Evolutionary conservation across 2,329 filamentous ascomycete species (phyloP).

Genomic region (Helotiales sp.): DNA sequence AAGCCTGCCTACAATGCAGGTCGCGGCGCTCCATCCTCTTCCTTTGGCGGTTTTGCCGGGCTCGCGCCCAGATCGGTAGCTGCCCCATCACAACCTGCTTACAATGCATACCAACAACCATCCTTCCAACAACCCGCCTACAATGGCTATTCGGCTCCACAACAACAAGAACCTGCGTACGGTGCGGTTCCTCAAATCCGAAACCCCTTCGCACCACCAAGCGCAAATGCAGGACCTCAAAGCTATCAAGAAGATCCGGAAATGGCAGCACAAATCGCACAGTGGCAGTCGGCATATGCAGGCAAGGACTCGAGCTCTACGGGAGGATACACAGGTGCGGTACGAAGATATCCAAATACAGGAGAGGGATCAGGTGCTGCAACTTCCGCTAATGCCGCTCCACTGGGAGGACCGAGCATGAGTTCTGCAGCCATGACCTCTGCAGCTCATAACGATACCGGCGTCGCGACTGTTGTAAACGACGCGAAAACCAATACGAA

Average conservation of each 20-base stretch:
- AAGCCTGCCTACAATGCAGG: slow-evolving; percentile 31
- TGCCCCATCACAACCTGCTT: slow-evolving; percentile 26
- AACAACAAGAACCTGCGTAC: slow-evolving; percentile 39
- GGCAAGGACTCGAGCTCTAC: slow-evolving; percentile 53
- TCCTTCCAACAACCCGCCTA: slow-evolving; percentile 26
- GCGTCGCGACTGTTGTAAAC: slow-evolving; percentile 41
- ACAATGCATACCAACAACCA: slow-evolving; percentile 32
- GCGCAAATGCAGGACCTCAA: slow-evolving; percentile 35
- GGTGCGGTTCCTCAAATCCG: slow-evolving; percentile 66
- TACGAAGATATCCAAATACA: slow-evolving; percentile 35
- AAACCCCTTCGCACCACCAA: slow-evolving; percentile 74
- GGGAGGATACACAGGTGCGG: slow-evolving; percentile 32
- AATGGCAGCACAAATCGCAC: slow-evolving; percentile 86
- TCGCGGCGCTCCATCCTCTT: slow-evolving; percentile 20
- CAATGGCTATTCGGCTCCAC: slow-evolving; percentile 25
- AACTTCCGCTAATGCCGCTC: slow-evolving; percentile 45
- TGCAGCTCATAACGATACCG: slow-evolving; percentile 47
- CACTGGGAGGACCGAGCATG: slow-evolving; percentile 67
- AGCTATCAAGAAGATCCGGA: slow-evolving; percentile 66
- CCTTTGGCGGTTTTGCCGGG: slow-evolving; percentile 45
- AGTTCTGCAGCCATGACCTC: slow-evolving; percentile 64
- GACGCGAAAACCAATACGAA: slow-evolving; percentile 64
- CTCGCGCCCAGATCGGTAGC: slow-evolving; percentile 63
- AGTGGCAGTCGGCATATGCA: slow-evolving; percentile 91
- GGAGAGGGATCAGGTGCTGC: slow-evolving; percentile 45